phyloP scores from a whole-genome alignment of 2,329 filamentous ascomycete species.

The Alternaria postmessia region DNA sequence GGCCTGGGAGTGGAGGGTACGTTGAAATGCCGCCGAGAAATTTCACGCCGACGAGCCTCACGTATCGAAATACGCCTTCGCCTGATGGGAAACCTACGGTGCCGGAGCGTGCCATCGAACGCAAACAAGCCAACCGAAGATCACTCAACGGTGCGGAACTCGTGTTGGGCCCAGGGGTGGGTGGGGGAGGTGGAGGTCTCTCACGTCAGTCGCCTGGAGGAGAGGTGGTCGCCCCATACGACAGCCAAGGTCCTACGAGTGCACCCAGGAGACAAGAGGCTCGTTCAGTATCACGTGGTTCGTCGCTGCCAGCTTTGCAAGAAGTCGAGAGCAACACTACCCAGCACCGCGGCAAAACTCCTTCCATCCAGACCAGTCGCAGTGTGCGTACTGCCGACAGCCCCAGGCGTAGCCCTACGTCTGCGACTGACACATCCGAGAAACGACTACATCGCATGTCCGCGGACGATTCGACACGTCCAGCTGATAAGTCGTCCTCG shows the following conservation, averaged over 20 bases:
- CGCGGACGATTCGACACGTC: conserved; percentile 31
- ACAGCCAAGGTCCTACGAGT: conserved; percentile 14
- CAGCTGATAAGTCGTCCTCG: conserved; percentile 30
- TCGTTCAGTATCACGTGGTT: conserved; percentile 32
- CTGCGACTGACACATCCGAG: conserved; percentile 21
- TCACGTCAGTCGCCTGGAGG: no score
- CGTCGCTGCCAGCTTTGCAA: conserved; percentile 40
- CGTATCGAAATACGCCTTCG: conserved; percentile 37
- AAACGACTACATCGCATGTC: conserved; percentile 32
- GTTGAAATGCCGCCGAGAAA: conserved; percentile 41
- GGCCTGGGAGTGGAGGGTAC: conserved; percentile 33
- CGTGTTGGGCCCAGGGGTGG: background rate
- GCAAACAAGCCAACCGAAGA: conserved; percentile 30
- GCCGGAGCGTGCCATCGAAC: conserved; percentile 30
- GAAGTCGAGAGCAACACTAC: conserved; percentile 33
- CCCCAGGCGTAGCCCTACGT: conserved; percentile 28
- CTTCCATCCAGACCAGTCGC: conserved; percentile 13
- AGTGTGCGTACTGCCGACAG: conserved; percentile 23
- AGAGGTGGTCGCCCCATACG: conserved; percentile 10
- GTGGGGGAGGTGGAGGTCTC: no score
- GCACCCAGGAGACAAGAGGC: conserved; percentile 32
- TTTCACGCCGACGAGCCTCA: conserved; percentile 29
- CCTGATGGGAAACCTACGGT: conserved; percentile 32
- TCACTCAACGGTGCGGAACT: conserved; percentile 13
- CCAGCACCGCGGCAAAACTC: conserved; percentile 13